These are phyloP conservation scores for Entomophthora muscae DNA, from an alignment of 371 early-diverging fungal genomes.

Conservation along the genomic window DNA sequence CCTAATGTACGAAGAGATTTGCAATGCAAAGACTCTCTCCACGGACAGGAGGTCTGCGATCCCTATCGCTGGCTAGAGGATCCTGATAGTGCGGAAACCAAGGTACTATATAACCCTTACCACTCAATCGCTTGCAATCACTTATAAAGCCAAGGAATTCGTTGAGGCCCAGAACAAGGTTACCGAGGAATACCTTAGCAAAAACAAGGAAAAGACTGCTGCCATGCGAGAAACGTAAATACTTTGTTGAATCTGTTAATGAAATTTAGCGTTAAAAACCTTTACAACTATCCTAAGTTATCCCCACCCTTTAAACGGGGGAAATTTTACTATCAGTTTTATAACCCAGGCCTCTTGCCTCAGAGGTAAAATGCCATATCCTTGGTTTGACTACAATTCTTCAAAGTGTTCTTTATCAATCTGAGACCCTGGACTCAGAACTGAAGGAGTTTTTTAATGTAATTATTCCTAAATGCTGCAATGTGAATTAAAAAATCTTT, in stretches of 20 bases:
- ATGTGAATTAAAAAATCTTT: background rate
- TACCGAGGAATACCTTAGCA: slow-evolving; percentile 14
- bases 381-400: background rate
- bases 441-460: slow-evolving; percentile 26
- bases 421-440: slow-evolving; percentile 15
- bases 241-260: background rate
- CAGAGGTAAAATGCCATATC: slow-evolving; percentile 17
- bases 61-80: slow-evolving; percentile 39
- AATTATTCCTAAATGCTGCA: background rate
- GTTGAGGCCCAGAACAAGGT: slow-evolving; percentile 19
- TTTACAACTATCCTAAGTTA: slow-evolving; percentile 22
- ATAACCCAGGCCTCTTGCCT: slow-evolving; percentile 42
- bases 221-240: slow-evolving; percentile 6
- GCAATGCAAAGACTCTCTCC: slow-evolving; percentile 16
- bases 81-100: slow-evolving; percentile 26
- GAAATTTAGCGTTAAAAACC: slow-evolving; percentile 15
- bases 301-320: slow-evolving; percentile 34
- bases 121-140: too few relatives aligned
- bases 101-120: slow-evolving; percentile 11
- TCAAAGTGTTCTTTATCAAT: slow-evolving; percentile 22
- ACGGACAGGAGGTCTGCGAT: slow-evolving; percentile 22
- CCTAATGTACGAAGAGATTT: background rate
- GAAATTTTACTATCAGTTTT: slow-evolving; percentile 34
- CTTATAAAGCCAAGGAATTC: slow-evolving; percentile 18
- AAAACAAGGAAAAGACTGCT: slow-evolving; percentile 13